Evolutionary conservation across 768 basidiomycete species (phyloP).

Genomic region (Grammothele lineata): DNA sequence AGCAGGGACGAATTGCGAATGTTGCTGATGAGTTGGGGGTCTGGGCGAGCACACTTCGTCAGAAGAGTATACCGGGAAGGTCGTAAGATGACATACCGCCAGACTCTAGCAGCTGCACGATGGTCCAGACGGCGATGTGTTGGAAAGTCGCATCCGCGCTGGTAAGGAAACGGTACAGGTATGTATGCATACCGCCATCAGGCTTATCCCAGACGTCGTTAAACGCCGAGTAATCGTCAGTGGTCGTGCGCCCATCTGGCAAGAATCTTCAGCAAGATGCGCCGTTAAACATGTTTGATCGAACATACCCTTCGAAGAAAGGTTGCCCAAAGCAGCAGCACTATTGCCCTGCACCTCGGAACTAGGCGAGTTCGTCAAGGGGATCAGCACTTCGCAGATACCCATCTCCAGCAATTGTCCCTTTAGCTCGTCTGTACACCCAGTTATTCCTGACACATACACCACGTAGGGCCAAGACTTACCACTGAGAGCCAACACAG

Average conservation of each 20-base stretch:
- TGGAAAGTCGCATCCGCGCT: constrained; percentile 97
- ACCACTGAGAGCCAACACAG: constrained; percentile 95
- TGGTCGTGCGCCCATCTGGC: constrained; percentile 66
- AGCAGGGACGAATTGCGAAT: constrained; percentile 82
- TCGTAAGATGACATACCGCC: constrained; percentile 47
- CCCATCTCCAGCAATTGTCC: constrained; percentile 97
- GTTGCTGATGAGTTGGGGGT: constrained; percentile 85
- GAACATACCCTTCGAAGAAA: constrained; percentile 87
- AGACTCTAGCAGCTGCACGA: constrained; percentile 96
- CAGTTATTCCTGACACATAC: neutral
- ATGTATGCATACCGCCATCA: constrained; percentile 94
- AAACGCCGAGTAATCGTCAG: constrained; percentile 94
- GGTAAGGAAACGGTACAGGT: constrained; percentile 89
- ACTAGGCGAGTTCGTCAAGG: constrained; percentile 91
- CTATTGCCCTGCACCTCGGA: constrained; percentile 99
- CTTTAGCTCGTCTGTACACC: constrained; percentile 84
- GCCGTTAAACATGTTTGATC: constrained; percentile 9
- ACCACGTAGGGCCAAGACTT: constrained; percentile 24
- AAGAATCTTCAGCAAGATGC: neutral
- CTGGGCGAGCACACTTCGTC: constrained; percentile 34
- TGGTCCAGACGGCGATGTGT: constrained; percentile 99
- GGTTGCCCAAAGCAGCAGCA: constrained; percentile 94
- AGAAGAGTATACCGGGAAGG: neutral
- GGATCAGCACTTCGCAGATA: constrained; percentile 95
- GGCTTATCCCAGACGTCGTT: constrained; percentile 98